A percentile compares a stretch with the other conserved stretches of the same genome.
phyloP scores from a whole-genome alignment of 352 stramenopile genomes.

The Hyaloperonospora arabidopsidis region DNA sequence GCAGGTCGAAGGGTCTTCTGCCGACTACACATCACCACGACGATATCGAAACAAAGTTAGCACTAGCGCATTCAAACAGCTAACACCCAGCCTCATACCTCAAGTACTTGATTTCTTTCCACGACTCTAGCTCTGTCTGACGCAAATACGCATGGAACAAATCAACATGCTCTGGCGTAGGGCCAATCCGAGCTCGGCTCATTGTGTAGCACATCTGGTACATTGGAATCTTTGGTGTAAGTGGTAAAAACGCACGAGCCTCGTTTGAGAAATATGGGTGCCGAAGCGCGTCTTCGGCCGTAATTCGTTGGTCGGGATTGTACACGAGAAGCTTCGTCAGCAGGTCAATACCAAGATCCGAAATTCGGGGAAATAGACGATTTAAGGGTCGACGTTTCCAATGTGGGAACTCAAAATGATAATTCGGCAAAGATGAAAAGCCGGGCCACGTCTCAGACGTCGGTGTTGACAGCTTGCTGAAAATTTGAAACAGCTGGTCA shows the following conservation, averaged over 20 bases:
- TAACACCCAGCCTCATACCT: constrained; percentile 30
- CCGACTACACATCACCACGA: constrained; percentile 27
- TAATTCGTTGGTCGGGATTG: constrained; percentile 77
- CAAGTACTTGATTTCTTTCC: constrained; percentile 83
- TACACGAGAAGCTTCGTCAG: constrained; percentile 73
- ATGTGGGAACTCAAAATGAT: constrained; percentile 86
- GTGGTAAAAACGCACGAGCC: constrained; percentile 28
- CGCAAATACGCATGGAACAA: constrained; percentile 76
- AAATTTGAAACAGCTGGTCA: constrained; percentile 84
- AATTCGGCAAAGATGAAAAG: constrained; percentile 96
- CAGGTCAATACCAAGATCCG: constrained; percentile 59
- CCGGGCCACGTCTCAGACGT: constrained; percentile 94
- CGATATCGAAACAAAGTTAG: constrained; percentile 4
- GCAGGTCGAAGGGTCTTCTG: constrained; percentile 77
- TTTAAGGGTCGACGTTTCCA: constrained; percentile 64
- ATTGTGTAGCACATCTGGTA: constrained; percentile 68
- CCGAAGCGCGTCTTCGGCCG: constrained; percentile 69
- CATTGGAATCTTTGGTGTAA: constrained; percentile 71
- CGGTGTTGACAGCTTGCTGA: constrained; percentile 94
- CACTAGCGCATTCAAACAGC: background rate
- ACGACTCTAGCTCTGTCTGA: constrained; percentile 71
- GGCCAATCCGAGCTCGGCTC: constrained; percentile 33
- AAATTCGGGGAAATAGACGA: constrained; percentile 65
- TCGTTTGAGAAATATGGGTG: constrained; percentile 73
- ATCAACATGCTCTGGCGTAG: constrained; percentile 64